A percentile compares a stretch with the other conserved stretches of the same genome.
Conservation (phyloP, 2,329 filamentous ascomycete genomes). For the Penicillium polonicum region DNA sequence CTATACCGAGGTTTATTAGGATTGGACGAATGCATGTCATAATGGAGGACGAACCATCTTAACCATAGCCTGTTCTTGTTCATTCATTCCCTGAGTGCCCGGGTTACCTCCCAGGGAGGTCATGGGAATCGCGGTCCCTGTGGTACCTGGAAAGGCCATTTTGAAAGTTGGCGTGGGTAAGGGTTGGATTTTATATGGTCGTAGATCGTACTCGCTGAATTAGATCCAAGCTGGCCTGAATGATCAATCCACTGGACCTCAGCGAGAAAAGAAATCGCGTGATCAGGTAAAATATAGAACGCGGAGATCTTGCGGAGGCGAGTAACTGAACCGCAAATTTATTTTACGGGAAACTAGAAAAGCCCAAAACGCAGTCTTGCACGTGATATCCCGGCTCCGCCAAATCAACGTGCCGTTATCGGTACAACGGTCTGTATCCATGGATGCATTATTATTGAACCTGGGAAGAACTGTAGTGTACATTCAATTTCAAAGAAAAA, state of each 20-base stretch:
- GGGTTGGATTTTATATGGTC: too few species aligned
- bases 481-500: background rate
- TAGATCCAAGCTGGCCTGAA: background rate
- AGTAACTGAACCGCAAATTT: conserved; percentile 33
- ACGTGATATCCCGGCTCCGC: conserved; percentile 21
- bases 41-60: conserved; percentile 39
- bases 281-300: conserved; percentile 8
- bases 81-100: conserved; percentile 42
- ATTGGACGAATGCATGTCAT: background rate
- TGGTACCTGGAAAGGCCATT: conserved; percentile 42
- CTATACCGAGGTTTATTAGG: conserved; percentile 43
- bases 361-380: conserved; percentile 16
- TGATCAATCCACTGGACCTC: background rate
- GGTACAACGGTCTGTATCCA: background rate
- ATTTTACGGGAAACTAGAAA: conserved; percentile 28
- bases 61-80: conserved; percentile 50
- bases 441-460: too few species aligned
- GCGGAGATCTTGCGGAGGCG: conserved; percentile 35
- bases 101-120: conserved; percentile 29
- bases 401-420: conserved; percentile 5
- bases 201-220: background rate
- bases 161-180: conserved; percentile 3
- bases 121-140: conserved; percentile 34
- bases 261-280: conserved; percentile 2
- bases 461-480: background rate